Conservation (phyloP, 2,329 filamentous ascomycete species). For the Trichoderma citrinoviride region DNA sequence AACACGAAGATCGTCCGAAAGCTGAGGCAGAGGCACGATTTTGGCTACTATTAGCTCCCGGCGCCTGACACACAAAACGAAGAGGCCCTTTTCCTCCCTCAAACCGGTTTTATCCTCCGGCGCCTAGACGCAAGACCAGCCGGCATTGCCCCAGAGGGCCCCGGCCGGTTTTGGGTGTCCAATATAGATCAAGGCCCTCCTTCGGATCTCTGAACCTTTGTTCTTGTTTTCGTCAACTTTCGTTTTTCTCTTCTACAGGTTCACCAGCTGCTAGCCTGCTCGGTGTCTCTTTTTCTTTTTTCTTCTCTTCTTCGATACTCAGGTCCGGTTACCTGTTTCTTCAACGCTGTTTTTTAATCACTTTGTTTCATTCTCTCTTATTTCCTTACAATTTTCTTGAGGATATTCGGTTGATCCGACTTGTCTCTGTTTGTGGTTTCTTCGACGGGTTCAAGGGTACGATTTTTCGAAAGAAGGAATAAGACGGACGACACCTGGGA, state of each 20-base stretch:
- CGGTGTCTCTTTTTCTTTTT: conserved; percentile 23
- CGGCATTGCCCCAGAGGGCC: not conserved
- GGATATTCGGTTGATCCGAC: conserved; percentile 31
- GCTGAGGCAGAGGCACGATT: not conserved
- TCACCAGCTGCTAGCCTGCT: conserved; percentile 18
- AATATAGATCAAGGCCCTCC: conserved; percentile 19
- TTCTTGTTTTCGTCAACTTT: conserved; percentile 17
- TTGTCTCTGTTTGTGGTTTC: conserved; percentile 14
- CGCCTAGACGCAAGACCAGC: conserved; percentile 20
- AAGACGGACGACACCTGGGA: not conserved
- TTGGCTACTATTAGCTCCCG: conserved; percentile 1
- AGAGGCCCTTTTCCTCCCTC: too few relatives aligned
- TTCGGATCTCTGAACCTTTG: not conserved
- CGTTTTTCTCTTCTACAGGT: conserved; percentile 6
- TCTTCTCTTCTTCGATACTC: conserved; percentile 29
- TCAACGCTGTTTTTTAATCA: conserved; percentile 26
- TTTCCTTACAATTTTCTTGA: conserved; percentile 27
- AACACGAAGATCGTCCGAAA: not conserved
- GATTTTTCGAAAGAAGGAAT: not conserved
- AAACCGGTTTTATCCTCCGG: conserved; percentile 20
- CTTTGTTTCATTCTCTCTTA: conserved; percentile 4
- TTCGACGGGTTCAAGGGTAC: not conserved
- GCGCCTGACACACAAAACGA: conserved; percentile 25
- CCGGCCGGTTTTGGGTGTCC: conserved; percentile 19
- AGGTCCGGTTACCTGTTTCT: conserved; percentile 53